phyloP scores from a whole-genome alignment of 768 basidiomycete species.

The Coprinellus micaceus region DNA sequence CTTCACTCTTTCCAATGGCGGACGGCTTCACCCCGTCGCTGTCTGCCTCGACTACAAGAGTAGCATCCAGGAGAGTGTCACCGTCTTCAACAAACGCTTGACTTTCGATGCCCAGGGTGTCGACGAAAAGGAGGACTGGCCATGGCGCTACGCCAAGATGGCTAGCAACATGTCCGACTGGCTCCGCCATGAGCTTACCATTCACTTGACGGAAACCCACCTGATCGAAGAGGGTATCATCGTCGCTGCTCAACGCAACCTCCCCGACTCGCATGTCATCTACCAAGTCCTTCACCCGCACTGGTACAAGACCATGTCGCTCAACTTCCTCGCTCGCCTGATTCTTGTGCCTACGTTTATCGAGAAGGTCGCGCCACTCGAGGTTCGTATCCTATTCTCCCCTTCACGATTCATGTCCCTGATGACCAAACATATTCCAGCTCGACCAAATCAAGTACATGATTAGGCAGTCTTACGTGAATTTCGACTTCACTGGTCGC shows the following conservation, averaged over 20 bases:
- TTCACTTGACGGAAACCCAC: constrained; percentile 28
- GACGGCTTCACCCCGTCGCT: constrained; percentile 26
- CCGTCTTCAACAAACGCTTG: constrained; percentile 25
- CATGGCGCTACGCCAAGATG: constrained; percentile 33
- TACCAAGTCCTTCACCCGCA: constrained; percentile 26
- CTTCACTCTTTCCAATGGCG: constrained; percentile 22
- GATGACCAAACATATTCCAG: constrained; percentile 12
- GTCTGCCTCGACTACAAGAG: constrained; percentile 27
- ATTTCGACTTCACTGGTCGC: constrained; percentile 22
- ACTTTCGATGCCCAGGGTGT: constrained; percentile 8
- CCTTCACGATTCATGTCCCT: constrained; percentile 16
- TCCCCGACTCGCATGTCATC: constrained; percentile 20
- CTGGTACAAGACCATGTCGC: constrained; percentile 26
- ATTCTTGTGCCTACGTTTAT: constrained; percentile 25
- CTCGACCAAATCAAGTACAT: constrained; percentile 4
- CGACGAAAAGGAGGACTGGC: constrained; percentile 28
- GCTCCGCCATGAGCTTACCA: constrained; percentile 23
- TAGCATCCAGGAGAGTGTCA: constrained; percentile 22
- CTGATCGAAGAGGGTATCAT: constrained; percentile 29
- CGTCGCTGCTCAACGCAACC: constrained; percentile 25
- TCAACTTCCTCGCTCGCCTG: constrained; percentile 24
- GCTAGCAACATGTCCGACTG: constrained; percentile 28
- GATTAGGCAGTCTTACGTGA: constrained; percentile 17
- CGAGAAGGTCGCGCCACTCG: not conserved
- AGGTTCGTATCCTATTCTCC: too few species aligned